A percentile compares a stretch with the other conserved stretches of the same genome.
Evolutionary conservation across 345 rosid species (phyloP).

Genomic region (Brassica nigra): DNA sequence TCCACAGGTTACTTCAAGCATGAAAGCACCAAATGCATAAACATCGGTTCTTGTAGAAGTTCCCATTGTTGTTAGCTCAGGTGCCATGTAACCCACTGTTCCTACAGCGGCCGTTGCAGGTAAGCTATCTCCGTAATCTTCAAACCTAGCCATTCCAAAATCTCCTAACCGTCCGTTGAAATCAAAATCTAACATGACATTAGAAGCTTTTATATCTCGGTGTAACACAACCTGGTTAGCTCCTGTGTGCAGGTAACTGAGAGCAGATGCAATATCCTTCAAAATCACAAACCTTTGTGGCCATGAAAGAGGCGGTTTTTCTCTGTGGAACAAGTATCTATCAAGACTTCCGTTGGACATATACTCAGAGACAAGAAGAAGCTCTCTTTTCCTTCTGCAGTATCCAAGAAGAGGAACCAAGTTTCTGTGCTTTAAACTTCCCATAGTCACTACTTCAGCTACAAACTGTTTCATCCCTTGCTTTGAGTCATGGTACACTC

Average conservation of each 20-base stretch:
- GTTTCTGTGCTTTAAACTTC: constrained; percentile 51
- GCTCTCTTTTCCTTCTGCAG: constrained; percentile 52
- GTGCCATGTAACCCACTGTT: constrained; percentile 64
- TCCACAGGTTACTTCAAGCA: constrained; percentile 52
- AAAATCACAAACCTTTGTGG: constrained; percentile 40
- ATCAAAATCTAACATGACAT: constrained; percentile 53
- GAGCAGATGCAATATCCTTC: constrained; percentile 47
- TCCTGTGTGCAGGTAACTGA: constrained; percentile 50
- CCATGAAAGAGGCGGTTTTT: constrained; percentile 40
- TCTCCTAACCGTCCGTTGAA: constrained; percentile 78
- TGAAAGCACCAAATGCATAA: constrained; percentile 47
- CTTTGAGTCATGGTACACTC: constrained; percentile 45
- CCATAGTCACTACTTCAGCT: constrained; percentile 47
- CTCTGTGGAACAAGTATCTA: constrained; percentile 34
- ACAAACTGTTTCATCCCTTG: constrained; percentile 57
- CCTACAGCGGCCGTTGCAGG: constrained; percentile 75
- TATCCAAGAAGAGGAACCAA: constrained; percentile 54
- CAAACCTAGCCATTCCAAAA: constrained; percentile 84
- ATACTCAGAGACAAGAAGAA: constrained; percentile 53
- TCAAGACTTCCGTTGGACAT: constrained; percentile 63
- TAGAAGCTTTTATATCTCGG: constrained; percentile 55
- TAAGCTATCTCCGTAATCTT: constrained; percentile 62
- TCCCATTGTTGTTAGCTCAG: constrained; percentile 45
- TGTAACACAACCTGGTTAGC: constrained; percentile 55
- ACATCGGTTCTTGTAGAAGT: constrained; percentile 45